These are phyloP conservation scores for Fusarium nygamai DNA, from an alignment of 2,329 filamentous ascomycete genomes.

Conservation along the genomic window DNA sequence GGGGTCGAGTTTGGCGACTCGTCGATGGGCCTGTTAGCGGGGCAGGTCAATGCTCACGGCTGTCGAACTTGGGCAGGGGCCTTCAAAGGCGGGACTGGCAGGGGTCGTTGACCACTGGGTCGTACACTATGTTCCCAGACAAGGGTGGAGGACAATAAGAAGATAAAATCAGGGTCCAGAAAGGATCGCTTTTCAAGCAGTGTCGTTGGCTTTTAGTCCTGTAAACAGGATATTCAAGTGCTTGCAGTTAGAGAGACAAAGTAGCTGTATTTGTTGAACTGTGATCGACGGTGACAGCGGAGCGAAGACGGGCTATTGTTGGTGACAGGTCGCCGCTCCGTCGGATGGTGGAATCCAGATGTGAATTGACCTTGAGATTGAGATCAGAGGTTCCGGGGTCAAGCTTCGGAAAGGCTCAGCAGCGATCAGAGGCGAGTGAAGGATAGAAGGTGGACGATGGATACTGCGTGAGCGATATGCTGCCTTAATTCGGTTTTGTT, in stretches of 20 bases:
- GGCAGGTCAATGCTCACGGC: constrained; percentile 40
- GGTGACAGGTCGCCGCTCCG: background rate
- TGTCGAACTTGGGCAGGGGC: constrained; percentile 35
- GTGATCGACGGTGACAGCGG: background rate
- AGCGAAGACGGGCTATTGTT: background rate
- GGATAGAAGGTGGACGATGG: constrained; percentile 21
- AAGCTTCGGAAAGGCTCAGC: background rate
- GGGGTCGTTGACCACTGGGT: constrained; percentile 29
- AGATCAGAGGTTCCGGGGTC: background rate
- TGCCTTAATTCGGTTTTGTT: constrained; percentile 34
- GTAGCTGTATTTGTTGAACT: background rate
- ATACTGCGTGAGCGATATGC: constrained; percentile 41
- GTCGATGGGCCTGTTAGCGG: constrained; percentile 38
- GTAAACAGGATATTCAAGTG: background rate
- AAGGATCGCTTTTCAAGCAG: constrained; percentile 14
- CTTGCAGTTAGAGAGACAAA: background rate
- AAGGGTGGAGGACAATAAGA: constrained; percentile 17
- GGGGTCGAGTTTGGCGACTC: constrained; percentile 33
- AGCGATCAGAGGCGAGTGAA: background rate
- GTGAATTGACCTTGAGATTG: background rate
- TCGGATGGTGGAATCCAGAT: background rate
- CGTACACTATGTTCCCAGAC: constrained; percentile 28
- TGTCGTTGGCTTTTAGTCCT: background rate
- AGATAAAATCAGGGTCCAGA: constrained; percentile 36
- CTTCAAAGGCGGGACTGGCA: constrained; percentile 30